A percentile compares a stretch with the other conserved stretches of the same genome.
These are phyloP conservation scores for Coemansia aciculifera DNA, from an alignment of 192 early-diverging fungal species.

Conservation along the genomic window DNA sequence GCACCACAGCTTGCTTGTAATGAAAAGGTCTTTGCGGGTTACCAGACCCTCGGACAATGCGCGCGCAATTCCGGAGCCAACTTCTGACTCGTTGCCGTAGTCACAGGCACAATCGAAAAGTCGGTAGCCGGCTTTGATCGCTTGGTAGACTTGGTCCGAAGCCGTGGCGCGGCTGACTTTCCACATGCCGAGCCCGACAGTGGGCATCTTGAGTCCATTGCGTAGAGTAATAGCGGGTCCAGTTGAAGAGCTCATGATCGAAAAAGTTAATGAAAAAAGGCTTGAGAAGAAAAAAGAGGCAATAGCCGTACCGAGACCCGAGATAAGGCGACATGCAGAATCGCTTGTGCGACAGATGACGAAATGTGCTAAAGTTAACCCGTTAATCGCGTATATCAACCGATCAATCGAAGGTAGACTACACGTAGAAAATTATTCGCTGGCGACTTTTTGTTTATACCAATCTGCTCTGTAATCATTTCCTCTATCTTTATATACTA, in stretches of 20 bases:
- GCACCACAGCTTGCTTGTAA: constrained; percentile 79
- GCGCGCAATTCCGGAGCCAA: constrained; percentile 68
- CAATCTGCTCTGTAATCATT: not conserved
- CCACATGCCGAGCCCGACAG: constrained; percentile 65
- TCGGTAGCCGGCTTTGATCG: constrained; percentile 67
- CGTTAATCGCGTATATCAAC: not conserved
- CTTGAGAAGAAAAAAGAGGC: too few relatives aligned
- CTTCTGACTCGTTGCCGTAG: constrained; percentile 77
- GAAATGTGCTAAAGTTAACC: too few relatives aligned
- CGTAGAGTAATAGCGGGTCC: constrained; percentile 43
- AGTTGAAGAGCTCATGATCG: not conserved
- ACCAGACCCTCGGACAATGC: constrained; percentile 55
- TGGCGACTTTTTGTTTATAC: not conserved
- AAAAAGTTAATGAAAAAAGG: not conserved
- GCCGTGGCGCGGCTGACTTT: constrained; percentile 57
- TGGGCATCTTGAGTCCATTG: constrained; percentile 63
- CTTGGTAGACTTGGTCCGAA: constrained; percentile 60
- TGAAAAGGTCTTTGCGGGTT: constrained; percentile 63
- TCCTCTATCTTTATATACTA: not conserved
- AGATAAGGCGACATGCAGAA: too few relatives aligned
- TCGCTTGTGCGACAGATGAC: too few relatives aligned
- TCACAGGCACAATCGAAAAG: constrained; percentile 66
- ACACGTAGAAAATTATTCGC: not conserved
- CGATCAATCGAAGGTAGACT: not conserved
- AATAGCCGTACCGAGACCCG: not conserved